A percentile compares a stretch with the other conserved stretches of the same genome.
These are phyloP conservation scores for Marasmius oreades DNA, from an alignment of 1,284 basidiomycete species.

Conservation along the genomic window DNA sequence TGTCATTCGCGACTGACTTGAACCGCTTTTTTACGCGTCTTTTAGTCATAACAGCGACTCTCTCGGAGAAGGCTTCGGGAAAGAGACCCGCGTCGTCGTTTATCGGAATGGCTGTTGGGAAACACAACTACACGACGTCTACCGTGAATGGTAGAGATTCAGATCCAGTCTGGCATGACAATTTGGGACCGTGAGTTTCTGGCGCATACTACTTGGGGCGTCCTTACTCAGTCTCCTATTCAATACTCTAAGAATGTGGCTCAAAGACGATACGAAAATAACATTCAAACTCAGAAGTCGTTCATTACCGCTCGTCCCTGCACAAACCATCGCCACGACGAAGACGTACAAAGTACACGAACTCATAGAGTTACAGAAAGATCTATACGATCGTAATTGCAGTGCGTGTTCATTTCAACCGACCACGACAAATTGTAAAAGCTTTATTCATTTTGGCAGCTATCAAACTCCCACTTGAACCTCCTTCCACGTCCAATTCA, in stretches of 20 bases:
- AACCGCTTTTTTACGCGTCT: too few species aligned
- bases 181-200: conserved; percentile 2
- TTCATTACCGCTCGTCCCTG: not conserved
- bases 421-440: not conserved
- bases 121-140: not conserved
- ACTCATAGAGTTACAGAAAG: not conserved
- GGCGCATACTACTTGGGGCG: too few species aligned
- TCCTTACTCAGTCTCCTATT: too few species aligned
- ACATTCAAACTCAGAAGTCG: not conserved
- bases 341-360: not conserved
- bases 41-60: not conserved
- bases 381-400: not conserved
- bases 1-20: too few species aligned
- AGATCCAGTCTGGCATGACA: conserved; percentile 1
- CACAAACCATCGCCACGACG: not conserved
- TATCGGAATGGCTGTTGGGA: not conserved
- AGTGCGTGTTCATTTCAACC: not conserved
- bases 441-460: not conserved
- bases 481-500: not conserved
- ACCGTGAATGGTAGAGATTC: not conserved
- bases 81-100: not conserved
- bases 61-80: not conserved
- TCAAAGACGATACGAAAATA: not conserved
- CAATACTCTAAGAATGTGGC: not conserved
- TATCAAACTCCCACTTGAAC: not conserved